A percentile compares a stretch with the other conserved stretches of the same genome.
These are phyloP conservation scores for Corchorus capsularis DNA, from an alignment of 345 rosid species.

Conservation along the genomic window DNA sequence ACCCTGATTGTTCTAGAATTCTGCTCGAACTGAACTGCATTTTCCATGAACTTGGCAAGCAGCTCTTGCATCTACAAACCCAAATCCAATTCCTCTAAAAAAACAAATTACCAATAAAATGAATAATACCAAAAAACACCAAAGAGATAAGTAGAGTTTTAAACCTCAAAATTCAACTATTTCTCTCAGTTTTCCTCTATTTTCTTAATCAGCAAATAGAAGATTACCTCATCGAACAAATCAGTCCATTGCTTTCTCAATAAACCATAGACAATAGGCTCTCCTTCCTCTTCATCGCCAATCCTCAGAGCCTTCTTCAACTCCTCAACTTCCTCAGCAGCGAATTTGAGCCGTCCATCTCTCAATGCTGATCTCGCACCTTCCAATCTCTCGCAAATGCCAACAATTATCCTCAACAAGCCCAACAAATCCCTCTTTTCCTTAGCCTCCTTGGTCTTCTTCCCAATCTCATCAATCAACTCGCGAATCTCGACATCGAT, in stretches of 20 bases:
- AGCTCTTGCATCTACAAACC: constrained; percentile 93
- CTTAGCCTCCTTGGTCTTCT: constrained; percentile 58
- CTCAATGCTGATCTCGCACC: constrained; percentile 57
- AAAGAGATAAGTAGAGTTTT: neutral
- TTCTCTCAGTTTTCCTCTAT: constrained; percentile 10
- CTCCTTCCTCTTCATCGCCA: constrained; percentile 63
- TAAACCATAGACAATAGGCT: constrained; percentile 71
- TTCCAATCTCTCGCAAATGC: constrained; percentile 63
- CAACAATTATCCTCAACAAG: constrained; percentile 58
- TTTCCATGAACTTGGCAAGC: constrained; percentile 68
- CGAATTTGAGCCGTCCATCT: constrained; percentile 61
- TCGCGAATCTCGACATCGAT: constrained; percentile 65
- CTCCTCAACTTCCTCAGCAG: constrained; percentile 74
- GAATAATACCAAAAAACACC: constrained; percentile 20
- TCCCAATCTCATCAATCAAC: constrained; percentile 55
- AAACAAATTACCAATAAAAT: constrained; percentile 37
- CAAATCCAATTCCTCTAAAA: constrained; percentile 62
- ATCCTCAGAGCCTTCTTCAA: constrained; percentile 69
- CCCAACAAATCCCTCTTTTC: constrained; percentile 65
- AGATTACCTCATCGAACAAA: constrained; percentile 81
- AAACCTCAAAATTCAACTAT: neutral
- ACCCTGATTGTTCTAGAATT: constrained; percentile 53
- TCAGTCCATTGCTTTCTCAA: constrained; percentile 75
- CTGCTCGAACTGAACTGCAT: constrained; percentile 69
- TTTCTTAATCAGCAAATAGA: constrained; percentile 27